Evolutionary conservation across 768 basidiomycete genomes (phyloP).

Genomic region (Jaapia argillacea): DNA sequence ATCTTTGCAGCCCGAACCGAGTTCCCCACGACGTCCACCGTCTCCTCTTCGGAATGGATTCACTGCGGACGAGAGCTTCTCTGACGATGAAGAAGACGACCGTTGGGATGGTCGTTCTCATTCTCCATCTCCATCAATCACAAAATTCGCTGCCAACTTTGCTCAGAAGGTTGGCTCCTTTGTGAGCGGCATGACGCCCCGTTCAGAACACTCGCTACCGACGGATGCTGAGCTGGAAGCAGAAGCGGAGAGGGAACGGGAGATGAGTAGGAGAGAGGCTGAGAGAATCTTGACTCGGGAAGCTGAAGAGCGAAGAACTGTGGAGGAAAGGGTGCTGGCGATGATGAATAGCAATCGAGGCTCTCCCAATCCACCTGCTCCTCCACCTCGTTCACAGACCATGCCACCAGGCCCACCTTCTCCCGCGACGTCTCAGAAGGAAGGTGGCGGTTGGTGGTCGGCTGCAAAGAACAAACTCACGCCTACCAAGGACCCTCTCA

Average conservation of each 20-base stretch:
- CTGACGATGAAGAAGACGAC: constrained; percentile 31
- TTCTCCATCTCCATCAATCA: constrained; percentile 62
- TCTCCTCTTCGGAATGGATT: constrained; percentile 66
- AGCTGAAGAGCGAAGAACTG: constrained; percentile 52
- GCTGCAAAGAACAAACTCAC: constrained; percentile 68
- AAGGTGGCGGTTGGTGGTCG: constrained; percentile 60
- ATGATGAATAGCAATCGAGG: constrained; percentile 45
- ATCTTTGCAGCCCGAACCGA: constrained; percentile 12
- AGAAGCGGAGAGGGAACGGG: constrained; percentile 69
- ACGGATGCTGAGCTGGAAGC: constrained; percentile 77
- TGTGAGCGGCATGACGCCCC: constrained; percentile 37
- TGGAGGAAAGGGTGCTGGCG: constrained; percentile 71
- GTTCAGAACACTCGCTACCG: constrained; percentile 30
- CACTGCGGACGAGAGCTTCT: constrained; percentile 36
- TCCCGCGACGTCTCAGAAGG: constrained; percentile 56
- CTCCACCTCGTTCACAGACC: constrained; percentile 52
- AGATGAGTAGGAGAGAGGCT: constrained; percentile 65
- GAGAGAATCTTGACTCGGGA: constrained; percentile 68
- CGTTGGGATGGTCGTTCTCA: constrained; percentile 36
- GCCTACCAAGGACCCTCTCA: constrained; percentile 70
- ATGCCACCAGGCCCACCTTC: constrained; percentile 48
- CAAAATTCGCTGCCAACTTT: constrained; percentile 63
- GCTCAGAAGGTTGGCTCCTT: constrained; percentile 67
- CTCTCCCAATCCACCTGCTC: constrained; percentile 32
- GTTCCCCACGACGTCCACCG: constrained; percentile 38